These are phyloP conservation scores for Candida glucosophila DNA, from an alignment of 1,139 yeast genomes.

Conservation along the genomic window DNA sequence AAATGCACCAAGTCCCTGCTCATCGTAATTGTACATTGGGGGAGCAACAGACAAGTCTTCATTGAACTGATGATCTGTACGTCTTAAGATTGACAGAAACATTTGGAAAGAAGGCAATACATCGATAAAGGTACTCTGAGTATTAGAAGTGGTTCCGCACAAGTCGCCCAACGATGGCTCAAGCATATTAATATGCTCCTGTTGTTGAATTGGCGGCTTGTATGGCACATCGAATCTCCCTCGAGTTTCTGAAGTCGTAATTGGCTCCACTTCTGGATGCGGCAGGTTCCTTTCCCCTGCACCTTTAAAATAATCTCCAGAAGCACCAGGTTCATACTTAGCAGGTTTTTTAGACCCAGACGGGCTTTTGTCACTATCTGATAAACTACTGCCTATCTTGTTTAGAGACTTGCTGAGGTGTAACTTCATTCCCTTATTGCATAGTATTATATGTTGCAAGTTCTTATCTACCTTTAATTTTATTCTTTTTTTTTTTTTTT, in stretches of 20 bases:
- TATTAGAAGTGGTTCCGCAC: constrained; percentile 16
- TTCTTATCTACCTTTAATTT: too few species aligned
- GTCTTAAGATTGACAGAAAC: constrained; percentile 46
- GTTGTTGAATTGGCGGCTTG: constrained; percentile 27
- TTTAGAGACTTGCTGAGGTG: neutral
- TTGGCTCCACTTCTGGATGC: too few species aligned
- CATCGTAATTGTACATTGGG: constrained; percentile 34
- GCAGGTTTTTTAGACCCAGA: too few species aligned
- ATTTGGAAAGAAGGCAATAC: constrained; percentile 57
- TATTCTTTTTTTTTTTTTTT: too few species aligned
- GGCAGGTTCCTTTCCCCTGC: too few species aligned
- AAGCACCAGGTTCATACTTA: too few species aligned
- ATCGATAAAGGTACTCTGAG: constrained; percentile 42
- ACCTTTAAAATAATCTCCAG: too few species aligned
- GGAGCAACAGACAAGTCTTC: constrained; percentile 30
- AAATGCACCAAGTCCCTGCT: too few species aligned
- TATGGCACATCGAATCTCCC: constrained; percentile 54
- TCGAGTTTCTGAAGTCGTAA: too few species aligned
- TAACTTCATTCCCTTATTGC: constrained; percentile 1
- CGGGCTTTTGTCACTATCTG: too few species aligned
- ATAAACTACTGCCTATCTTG: neutral
- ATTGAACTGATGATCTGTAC: constrained; percentile 36
- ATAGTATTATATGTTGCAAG: too few species aligned
- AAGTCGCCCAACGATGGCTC: neutral
- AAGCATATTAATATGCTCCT: constrained; percentile 25